Percentiles rank a stretch among this genome's conserved stretches.
These are phyloP conservation scores for Fagopyrum esculentum DNA, from an alignment of 148 eudicot genomes.

Conservation along the genomic window DNA sequence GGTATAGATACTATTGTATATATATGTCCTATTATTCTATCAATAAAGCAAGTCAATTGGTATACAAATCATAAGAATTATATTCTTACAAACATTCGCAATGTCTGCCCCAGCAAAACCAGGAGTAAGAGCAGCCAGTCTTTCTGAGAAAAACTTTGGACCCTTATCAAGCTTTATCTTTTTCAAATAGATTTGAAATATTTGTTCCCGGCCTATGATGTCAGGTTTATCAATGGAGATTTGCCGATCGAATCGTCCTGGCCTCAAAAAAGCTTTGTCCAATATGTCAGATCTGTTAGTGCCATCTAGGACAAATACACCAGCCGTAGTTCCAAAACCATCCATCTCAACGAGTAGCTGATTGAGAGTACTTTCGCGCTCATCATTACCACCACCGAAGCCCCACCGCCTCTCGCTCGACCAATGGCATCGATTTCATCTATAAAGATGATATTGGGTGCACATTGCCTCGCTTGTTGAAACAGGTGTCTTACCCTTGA, in stretches of 20 bases:
- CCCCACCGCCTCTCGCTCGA: constrained; percentile 90
- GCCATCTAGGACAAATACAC: constrained; percentile 89
- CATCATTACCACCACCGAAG: constrained; percentile 69
- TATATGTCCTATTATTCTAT: no score
- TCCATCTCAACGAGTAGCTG: constrained; percentile 95
- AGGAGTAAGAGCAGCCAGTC: constrained; percentile 85
- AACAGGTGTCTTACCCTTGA: constrained; percentile 85
- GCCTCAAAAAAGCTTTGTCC: constrained; percentile 84
- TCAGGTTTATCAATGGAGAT: constrained; percentile 81
- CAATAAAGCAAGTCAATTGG: no score
- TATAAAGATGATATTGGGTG: constrained; percentile 85
- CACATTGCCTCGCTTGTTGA: constrained; percentile 80
- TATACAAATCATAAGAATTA: no score
- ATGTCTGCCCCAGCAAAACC: constrained; percentile 97
- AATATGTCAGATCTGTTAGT: constrained; percentile 82
- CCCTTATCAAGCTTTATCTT: constrained; percentile 74
- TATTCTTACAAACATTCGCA: constrained; percentile 26
- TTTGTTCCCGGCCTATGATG: constrained; percentile 85
- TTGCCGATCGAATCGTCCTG: constrained; percentile 85
- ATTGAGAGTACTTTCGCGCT: constrained; percentile 83
- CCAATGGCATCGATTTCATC: constrained; percentile 98
- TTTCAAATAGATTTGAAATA: constrained; percentile 70
- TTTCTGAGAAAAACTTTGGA: constrained; percentile 66
- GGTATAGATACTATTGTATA: no score
- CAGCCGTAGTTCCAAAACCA: constrained; percentile 80